Percentiles rank a stretch among this genome's conserved stretches.
Evolutionary conservation across 1,139 yeast genomes (phyloP).

Genomic region (Taphrina betulina): DNA sequence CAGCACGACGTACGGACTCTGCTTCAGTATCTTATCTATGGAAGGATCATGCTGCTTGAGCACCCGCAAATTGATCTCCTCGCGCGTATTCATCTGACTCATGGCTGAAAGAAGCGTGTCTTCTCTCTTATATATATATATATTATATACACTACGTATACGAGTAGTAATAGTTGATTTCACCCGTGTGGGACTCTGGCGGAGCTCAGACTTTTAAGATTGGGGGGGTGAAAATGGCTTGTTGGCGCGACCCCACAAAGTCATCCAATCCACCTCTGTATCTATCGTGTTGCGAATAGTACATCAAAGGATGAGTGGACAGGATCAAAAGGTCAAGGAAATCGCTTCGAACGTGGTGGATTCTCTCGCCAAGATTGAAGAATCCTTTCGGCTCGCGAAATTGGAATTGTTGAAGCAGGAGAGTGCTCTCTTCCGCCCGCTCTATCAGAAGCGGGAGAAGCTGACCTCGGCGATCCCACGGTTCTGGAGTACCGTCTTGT

Average conservation of each 20-base stretch:
- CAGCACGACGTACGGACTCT: slow-evolving; percentile 28
- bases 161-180: too few relatives aligned
- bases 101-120: too few relatives aligned
- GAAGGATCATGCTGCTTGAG: slow-evolving; percentile 16
- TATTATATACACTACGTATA: too few relatives aligned
- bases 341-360: slow-evolving; percentile 25
- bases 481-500: slow-evolving; percentile 27
- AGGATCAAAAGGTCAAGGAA: slow-evolving; percentile 14
- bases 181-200: background rate
- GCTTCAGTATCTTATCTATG: slow-evolving; percentile 14
- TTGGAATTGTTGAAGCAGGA: slow-evolving; percentile 17
- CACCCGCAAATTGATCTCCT: slow-evolving; percentile 31
- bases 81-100: slow-evolving; percentile 25
- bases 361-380: slow-evolving; percentile 20
- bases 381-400: slow-evolving; percentile 25
- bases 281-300: too few relatives aligned
- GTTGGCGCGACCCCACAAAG: too few relatives aligned
- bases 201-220: background rate
- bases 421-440: slow-evolving; percentile 24
- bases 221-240: too few relatives aligned
- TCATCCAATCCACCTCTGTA: too few relatives aligned
- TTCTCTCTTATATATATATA: too few relatives aligned
- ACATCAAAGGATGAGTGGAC: too few relatives aligned
- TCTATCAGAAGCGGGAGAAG: slow-evolving; percentile 25
- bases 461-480: slow-evolving; percentile 29